phyloP scores from a whole-genome alignment of 345 rosid species.

The Linum usitatissimum region DNA sequence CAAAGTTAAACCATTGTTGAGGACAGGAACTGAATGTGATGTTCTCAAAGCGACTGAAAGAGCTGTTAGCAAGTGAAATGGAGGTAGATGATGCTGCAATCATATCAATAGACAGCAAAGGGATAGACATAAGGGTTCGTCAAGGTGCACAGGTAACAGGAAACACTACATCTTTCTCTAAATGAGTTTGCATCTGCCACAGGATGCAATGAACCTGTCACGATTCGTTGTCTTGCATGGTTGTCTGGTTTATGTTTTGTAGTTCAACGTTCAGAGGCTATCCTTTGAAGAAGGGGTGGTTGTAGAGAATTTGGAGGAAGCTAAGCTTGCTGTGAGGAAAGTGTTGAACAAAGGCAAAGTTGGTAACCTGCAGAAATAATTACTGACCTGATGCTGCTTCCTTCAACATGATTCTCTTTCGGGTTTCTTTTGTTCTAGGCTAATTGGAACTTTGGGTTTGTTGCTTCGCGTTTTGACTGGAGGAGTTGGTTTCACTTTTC shows the following conservation, averaged over 20 bases:
- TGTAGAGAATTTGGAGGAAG: constrained; percentile 79
- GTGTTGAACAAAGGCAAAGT: constrained; percentile 54
- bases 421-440: not conserved
- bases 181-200: not conserved
- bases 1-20: too few species aligned
- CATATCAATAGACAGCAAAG: constrained; percentile 93
- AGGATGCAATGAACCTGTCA: not conserved
- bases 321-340: constrained; percentile 72
- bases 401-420: not conserved
- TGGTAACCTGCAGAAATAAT: constrained; percentile 29
- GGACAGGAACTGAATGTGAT: constrained; percentile 69
- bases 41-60: constrained; percentile 73
- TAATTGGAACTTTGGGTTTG: not conserved
- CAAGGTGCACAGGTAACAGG: constrained; percentile 85
- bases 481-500: not conserved
- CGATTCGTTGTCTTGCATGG: not conserved
- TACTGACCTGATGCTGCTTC: not conserved
- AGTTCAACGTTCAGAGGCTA: constrained; percentile 87
- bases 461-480: not conserved
- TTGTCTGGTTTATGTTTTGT: constrained; percentile 3
- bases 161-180: not conserved
- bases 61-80: constrained; percentile 47
- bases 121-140: constrained; percentile 78
- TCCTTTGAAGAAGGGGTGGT: constrained; percentile 61
- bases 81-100: constrained; percentile 95